A percentile compares a stretch with the other conserved stretches of the same genome.
Conservation (phyloP, 805 yeast genomes). For the Candida chauliodis region DNA sequence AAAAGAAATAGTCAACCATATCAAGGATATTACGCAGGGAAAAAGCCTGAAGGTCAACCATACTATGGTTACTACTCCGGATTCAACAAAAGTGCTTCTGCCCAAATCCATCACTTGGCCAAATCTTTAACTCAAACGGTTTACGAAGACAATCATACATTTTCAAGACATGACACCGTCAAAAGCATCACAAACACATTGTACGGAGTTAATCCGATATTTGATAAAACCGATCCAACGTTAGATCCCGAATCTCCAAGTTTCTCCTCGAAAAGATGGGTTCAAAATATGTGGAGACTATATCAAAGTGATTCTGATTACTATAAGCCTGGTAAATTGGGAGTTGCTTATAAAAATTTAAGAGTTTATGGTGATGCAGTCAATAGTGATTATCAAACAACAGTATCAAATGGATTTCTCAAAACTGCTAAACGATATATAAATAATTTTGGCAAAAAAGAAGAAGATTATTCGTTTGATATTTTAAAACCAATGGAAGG, state of each 20-base stretch:
- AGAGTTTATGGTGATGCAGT: constrained; percentile 55
- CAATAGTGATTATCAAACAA: constrained; percentile 59
- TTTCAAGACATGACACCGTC: constrained; percentile 1
- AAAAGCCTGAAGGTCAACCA: constrained; percentile 7
- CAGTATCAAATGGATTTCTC: constrained; percentile 36
- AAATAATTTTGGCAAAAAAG: background rate
- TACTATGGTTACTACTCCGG: constrained; percentile 9
- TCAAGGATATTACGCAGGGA: constrained; percentile 2
- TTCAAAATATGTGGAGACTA: constrained; percentile 52
- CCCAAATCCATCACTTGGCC: constrained; percentile 8
- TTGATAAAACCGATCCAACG: constrained; percentile 27
- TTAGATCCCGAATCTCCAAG: constrained; percentile 52
- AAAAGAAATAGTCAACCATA: constrained; percentile 6
- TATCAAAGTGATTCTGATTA: constrained; percentile 50
- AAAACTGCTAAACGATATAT: constrained; percentile 8
- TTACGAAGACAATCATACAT: background rate
- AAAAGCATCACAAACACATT: background rate
- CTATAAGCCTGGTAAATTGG: constrained; percentile 55
- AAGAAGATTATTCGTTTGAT: constrained; percentile 30
- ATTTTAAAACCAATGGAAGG: constrained; percentile 69
- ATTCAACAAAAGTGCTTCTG: constrained; percentile 5
- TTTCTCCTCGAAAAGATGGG: constrained; percentile 58
- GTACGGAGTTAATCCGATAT: constrained; percentile 10
- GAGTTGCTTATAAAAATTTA: constrained; percentile 51
- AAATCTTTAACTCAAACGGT: constrained; percentile 2